Conservation (phyloP, 202 grass and related monocot species). For the Brachypodium distachyon region DNA sequence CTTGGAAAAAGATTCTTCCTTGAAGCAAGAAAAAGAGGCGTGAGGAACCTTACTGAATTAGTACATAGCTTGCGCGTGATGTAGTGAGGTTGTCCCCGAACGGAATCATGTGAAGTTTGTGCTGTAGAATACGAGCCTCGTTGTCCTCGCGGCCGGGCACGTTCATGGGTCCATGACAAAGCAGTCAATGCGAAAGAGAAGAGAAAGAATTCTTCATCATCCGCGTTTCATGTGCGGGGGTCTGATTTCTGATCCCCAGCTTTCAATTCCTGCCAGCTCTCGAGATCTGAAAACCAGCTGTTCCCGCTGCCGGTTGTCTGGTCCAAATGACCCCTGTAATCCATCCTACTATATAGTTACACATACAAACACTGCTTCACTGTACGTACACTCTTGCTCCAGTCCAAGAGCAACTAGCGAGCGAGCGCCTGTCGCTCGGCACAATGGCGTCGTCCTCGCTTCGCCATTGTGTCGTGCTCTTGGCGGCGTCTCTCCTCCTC, state of each 20-base stretch:
- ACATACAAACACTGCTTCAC: neutral
- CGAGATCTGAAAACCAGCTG: neutral
- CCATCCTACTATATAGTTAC: neutral
- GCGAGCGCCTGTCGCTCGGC: neutral
- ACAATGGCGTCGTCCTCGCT: conserved; percentile 30
- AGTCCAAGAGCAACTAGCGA: neutral
- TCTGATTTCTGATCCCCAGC: conserved; percentile 4
- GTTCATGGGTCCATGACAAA: neutral
- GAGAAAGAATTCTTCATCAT: neutral
- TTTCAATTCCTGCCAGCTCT: conserved; percentile 2
- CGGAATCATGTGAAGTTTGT: too few species aligned
- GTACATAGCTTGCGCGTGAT: too few species aligned
- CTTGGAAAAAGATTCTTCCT: too few species aligned
- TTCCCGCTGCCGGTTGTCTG: neutral
- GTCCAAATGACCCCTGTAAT: neutral
- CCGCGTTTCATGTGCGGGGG: neutral
- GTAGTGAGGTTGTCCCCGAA: neutral
- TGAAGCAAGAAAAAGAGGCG: too few species aligned
- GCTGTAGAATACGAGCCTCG: too few species aligned
- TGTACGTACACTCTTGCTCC: neutral
- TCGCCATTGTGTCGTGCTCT: neutral
- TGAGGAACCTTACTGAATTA: too few species aligned
- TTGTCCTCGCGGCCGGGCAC: neutral
- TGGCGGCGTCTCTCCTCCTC: neutral
- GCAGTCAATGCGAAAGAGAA: neutral